Evolutionary conservation across 306 rosid genomes (phyloP).

Genomic region (Glycine latifolia): DNA sequence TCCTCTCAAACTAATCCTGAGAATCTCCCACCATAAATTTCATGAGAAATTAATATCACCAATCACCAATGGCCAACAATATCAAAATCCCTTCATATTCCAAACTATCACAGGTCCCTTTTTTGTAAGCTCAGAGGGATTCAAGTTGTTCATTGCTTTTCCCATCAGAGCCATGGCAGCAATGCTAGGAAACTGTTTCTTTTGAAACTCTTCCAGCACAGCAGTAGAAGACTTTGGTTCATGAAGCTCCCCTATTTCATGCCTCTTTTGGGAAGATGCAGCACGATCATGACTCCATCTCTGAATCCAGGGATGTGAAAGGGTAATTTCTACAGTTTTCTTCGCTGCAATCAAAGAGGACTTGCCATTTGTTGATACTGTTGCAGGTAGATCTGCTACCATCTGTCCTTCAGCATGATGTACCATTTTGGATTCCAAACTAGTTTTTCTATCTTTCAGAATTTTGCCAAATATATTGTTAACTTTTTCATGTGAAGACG

Average conservation of each 20-base stretch:
- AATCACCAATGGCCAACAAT: constrained; percentile 35
- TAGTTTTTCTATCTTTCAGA: constrained; percentile 49
- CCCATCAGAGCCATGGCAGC: constrained; percentile 98
- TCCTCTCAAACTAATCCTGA: constrained; percentile 28
- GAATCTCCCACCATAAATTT: constrained; percentile 33
- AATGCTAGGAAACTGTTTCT: constrained; percentile 82
- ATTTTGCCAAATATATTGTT: constrained; percentile 44
- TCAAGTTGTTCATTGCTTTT: constrained; percentile 64
- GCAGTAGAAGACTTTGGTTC: constrained; percentile 53
- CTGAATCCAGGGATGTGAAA: constrained; percentile 89
- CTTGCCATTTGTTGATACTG: constrained; percentile 42
- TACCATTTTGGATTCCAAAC: constrained; percentile 52
- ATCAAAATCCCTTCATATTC: constrained; percentile 57
- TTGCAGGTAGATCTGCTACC: constrained; percentile 43
- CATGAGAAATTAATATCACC: constrained; percentile 28
- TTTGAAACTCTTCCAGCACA: constrained; percentile 44
- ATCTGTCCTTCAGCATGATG: constrained; percentile 45
- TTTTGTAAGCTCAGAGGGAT: constrained; percentile 57
- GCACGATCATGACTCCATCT: constrained; percentile 63
- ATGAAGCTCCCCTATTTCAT: constrained; percentile 45
- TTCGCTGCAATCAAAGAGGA: constrained; percentile 47
- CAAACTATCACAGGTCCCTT: constrained; percentile 72
- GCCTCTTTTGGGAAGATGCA: constrained; percentile 52
- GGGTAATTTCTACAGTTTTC: constrained; percentile 56
- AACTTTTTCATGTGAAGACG: constrained; percentile 57